Evolutionary conservation across 768 basidiomycete species (phyloP).

Genomic region (Lyophyllum atratum): DNA sequence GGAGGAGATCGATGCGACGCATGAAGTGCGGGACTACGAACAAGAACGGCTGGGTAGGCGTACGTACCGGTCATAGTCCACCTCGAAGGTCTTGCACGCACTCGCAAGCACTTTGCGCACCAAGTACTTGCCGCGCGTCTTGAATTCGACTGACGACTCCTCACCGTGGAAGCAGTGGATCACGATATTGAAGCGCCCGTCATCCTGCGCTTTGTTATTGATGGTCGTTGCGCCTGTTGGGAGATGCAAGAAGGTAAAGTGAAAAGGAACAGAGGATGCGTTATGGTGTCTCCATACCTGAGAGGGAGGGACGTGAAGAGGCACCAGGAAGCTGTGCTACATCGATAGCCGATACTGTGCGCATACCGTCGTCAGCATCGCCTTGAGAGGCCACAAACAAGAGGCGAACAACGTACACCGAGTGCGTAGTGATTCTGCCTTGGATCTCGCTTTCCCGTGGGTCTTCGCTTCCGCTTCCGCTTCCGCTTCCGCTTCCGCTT

Average conservation of each 20-base stretch:
- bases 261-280: background rate
- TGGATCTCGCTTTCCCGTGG: background rate
- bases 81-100: conserved; percentile 40
- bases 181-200: conserved; percentile 29
- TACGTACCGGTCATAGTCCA: conserved; percentile 31
- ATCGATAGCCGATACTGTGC: background rate
- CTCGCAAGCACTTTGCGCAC: conserved; percentile 42
- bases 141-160: conserved; percentile 36
- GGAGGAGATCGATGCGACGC: background rate
- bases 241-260: background rate
- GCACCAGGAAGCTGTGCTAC: background rate
- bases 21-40: background rate
- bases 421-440: background rate
- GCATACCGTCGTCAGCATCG: background rate
- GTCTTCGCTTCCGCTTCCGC: background rate
- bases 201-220: conserved; percentile 9
- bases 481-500: background rate
- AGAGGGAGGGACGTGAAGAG: background rate
- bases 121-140: conserved; percentile 42
- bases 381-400: background rate
- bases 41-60: background rate
- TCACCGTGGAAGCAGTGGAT: conserved; percentile 24
- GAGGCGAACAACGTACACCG: background rate
- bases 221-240: background rate
- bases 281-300: background rate